Evolutionary conservation across 2,329 filamentous ascomycete genomes (phyloP), one percentile per base, ranked within the genome.

Genomic region (Beauveria bassiana): DNA sequence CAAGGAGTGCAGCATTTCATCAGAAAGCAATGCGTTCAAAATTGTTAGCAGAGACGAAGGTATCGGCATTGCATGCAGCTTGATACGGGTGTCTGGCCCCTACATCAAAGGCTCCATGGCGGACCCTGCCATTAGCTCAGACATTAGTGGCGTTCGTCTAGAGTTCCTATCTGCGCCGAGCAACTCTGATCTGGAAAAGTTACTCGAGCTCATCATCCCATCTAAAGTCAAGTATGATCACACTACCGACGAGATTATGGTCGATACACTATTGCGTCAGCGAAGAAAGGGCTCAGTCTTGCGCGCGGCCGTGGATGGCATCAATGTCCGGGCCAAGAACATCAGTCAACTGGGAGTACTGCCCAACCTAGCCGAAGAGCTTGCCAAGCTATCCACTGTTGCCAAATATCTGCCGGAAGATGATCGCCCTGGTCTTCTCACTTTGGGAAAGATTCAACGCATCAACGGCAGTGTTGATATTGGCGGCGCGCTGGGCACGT

Each of bases 391-490:
- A 5, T 90, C 92, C 0, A 93, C 87, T 0, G 91, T 99, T 28
- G 85, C 93, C 7, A 98, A 97, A 71, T 98, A 98, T 71, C 80
- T 99, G 2, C 93, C 95, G 0, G 93, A 99, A 67, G 95, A 99
- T 73, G 93, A 99, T 68, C 85, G 93, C 1, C 95, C 95, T 2
- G 95, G 95, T 0, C 78, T 98, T 22, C 78, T 99, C 43, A 92
- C 88, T 0, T 78, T 99, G 43, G 79, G 82, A 0, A 78, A 85
- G 34, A 73, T 97, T 59, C 83, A 86, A 58, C 84, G 86, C 20
- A 68, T 91, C 7, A 81, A 87, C 31, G 74, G 83, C 9, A 78
- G 80, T 28, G 74, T 90, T 10, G 82, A 89, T 49, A 72, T 93
- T 54, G 88, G 87, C 49, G 82, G 86, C 2, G 80, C 83, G 42